Base-by-base conservation (phyloP, 805 yeast species). In the Wickerhamiella sergipiensis region DNA sequence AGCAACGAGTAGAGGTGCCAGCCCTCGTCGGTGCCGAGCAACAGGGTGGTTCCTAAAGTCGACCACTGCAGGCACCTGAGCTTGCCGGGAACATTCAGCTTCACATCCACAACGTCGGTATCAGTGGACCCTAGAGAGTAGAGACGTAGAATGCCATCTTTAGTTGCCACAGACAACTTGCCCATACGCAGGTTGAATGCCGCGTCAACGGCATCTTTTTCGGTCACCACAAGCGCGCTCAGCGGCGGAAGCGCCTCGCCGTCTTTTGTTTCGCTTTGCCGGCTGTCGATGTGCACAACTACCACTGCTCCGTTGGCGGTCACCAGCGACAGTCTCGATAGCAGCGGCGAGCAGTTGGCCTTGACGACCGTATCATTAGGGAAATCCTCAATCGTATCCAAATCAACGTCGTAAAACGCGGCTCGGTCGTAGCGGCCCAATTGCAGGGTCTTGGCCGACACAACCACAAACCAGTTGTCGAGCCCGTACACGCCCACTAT, bases 1-100 rank as follows among this genome's bases (percentile, higher is more conserved):
- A 75, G 65, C 15, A 68, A 69, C 2, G 80, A 73, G 53, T 66
- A 68, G 23, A 73, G 52, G 46, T 69, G 69, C 80, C 80, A 77
- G 5, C 79, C 79, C 43, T 63, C 64, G 50, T 59, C 52, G 60
- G 56, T 60, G 48, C 69, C 62, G 18, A 59, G 61, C 62, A 64
- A 51, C 29, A 63, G 43, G 24, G 66, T 48, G 61, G 64, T 53
- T 53, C 75, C 63, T 56, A 66, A 62, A 44, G 73, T 58, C 43
- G 75, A 57, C 71, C 72, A 68, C 17, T 60, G 53, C 24, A 71
- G 36, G 18, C 56, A 50, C 59, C 46, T 7, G 58, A 44, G 19
- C 53, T 54, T n/a, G 57, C 40, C 5, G 66, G 65, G 17, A 6
- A 9, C 19, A 7, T 36, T 15, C 3, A 36, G 3, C 15, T 36